A percentile compares a stretch with the other conserved stretches of the same genome.
These are phyloP conservation scores for Fagopyrum tataricum DNA, from an alignment of 148 eudicot genomes.

Conservation along the genomic window DNA sequence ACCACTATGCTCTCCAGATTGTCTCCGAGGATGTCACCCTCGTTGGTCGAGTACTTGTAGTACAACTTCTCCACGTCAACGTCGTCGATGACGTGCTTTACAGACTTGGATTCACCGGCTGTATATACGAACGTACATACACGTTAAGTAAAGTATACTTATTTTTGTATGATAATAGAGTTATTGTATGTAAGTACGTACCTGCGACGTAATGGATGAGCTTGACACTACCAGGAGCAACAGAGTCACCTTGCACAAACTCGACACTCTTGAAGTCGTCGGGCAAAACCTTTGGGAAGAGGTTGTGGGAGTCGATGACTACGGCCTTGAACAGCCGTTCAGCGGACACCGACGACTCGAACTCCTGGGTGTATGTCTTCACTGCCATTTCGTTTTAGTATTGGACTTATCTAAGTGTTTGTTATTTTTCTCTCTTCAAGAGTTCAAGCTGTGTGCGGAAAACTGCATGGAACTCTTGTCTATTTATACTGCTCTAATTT, in stretches of 20 bases:
- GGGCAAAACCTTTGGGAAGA: conserved; percentile 17
- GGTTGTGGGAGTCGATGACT: conserved; percentile 15
- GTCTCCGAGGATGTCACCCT: conserved; percentile 14
- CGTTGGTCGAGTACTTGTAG: conserved; percentile 15
- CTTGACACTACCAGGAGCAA: conserved; percentile 13
- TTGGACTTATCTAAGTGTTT: neutral
- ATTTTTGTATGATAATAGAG: no score
- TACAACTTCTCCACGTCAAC: conserved; percentile 11
- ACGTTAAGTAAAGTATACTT: neutral
- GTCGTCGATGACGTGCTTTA: conserved; percentile 16
- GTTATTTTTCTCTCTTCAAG: neutral
- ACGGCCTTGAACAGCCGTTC: conserved; percentile 18
- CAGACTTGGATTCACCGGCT: conserved; percentile 3
- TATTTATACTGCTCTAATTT: neutral
- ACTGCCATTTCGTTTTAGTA: neutral
- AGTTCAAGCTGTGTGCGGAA: neutral
- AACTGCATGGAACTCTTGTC: neutral
- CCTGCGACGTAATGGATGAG: conserved; percentile 9
- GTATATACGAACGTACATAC: neutral
- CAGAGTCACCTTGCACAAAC: conserved; percentile 14
- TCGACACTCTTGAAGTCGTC: conserved; percentile 8
- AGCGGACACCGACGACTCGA: neutral
- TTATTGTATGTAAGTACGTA: neutral
- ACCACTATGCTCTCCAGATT: neutral
- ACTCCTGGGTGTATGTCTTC: conserved; percentile 12